phyloP scores from a whole-genome alignment of 1,139 yeast genomes.

The Cylindricascospora bacillispora region DNA sequence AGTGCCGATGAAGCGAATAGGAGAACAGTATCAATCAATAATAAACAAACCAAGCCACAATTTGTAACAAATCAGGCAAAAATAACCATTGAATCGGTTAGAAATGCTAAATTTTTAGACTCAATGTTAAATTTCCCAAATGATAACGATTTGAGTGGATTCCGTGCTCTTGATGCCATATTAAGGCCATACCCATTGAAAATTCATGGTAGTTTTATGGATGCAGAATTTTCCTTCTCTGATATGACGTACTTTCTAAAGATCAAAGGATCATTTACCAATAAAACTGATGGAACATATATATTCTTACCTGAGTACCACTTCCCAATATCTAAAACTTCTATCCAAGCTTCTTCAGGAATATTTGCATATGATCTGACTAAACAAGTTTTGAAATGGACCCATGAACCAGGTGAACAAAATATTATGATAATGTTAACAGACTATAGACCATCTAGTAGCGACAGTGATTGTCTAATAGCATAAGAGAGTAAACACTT shows the following conservation, averaged over 20 bases:
- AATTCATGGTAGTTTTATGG: slow-evolving; percentile 38
- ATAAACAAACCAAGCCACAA: slow-evolving; percentile 3
- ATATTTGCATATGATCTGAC: slow-evolving; percentile 36
- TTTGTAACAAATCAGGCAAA: too few species aligned
- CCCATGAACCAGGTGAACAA: slow-evolving; percentile 37
- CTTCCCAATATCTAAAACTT: slow-evolving; percentile 34
- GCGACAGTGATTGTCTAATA: slow-evolving; percentile 8
- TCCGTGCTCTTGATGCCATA: slow-evolving; percentile 57
- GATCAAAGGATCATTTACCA: slow-evolving; percentile 19
- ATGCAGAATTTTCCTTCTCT: slow-evolving; percentile 44
- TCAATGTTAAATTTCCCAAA: too few species aligned
- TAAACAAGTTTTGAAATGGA: slow-evolving; percentile 57
- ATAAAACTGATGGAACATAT: slow-evolving; percentile 41
- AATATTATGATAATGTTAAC: slow-evolving; percentile 13
- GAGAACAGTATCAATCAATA: too few species aligned
- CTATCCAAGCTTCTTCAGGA: slow-evolving; percentile 38
- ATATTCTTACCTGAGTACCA: slow-evolving; percentile 65
- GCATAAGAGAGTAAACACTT: too few species aligned
- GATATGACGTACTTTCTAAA: slow-evolving; percentile 36
- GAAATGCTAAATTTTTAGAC: too few species aligned
- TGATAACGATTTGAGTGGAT: too few species aligned
- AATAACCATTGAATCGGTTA: too few species aligned
- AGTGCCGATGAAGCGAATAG: slow-evolving; percentile 44
- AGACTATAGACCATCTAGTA: slow-evolving; percentile 1
- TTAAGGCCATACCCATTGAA: slow-evolving; percentile 61